These are phyloP conservation scores for Tuctoria greenei DNA, from an alignment of 176 grass and related monocot genomes.

Conservation along the genomic window DNA sequence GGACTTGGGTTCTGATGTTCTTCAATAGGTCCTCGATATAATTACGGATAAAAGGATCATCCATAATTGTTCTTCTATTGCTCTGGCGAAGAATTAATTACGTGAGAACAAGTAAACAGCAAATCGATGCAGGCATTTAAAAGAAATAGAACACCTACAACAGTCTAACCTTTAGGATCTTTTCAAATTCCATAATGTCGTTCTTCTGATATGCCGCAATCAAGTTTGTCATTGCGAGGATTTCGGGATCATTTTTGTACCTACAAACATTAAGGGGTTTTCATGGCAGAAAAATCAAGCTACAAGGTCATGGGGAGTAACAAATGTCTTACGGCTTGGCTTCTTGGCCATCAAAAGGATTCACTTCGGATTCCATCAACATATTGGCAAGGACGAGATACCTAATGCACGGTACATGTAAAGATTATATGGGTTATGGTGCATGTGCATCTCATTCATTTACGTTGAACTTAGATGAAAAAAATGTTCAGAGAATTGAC, in stretches of 20 bases:
- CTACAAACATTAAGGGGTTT: constrained; percentile 46
- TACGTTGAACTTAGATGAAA: not conserved
- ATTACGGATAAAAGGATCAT: constrained; percentile 97
- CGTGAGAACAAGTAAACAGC: constrained; percentile 12
- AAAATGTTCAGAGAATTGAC: constrained; percentile 25
- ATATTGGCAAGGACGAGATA: constrained; percentile 99
- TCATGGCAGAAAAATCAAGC: constrained; percentile 18
- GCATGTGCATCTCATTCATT: not conserved
- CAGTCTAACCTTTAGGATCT: constrained; percentile 80
- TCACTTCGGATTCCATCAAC: constrained; percentile 99
- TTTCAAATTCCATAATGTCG: constrained; percentile 98
- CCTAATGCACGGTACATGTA: constrained; percentile 41
- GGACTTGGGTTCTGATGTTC: constrained; percentile 99
- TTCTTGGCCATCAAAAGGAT: constrained; percentile 99
- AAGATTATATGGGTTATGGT: constrained; percentile 1
- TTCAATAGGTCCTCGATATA: constrained; percentile 98
- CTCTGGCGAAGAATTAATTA: constrained; percentile 54
- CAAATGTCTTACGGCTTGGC: constrained; percentile 81
- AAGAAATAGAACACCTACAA: not conserved
- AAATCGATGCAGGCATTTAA: not conserved
- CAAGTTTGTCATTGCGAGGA: constrained; percentile 98
- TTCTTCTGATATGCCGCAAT: constrained; percentile 98
- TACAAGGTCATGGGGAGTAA: constrained; percentile 12
- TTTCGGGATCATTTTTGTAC: constrained; percentile 99
- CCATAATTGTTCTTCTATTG: constrained; percentile 99